Base-by-base conservation (phyloP, 768 basidiomycete species). In the Boletus reticuloceps region DNA sequence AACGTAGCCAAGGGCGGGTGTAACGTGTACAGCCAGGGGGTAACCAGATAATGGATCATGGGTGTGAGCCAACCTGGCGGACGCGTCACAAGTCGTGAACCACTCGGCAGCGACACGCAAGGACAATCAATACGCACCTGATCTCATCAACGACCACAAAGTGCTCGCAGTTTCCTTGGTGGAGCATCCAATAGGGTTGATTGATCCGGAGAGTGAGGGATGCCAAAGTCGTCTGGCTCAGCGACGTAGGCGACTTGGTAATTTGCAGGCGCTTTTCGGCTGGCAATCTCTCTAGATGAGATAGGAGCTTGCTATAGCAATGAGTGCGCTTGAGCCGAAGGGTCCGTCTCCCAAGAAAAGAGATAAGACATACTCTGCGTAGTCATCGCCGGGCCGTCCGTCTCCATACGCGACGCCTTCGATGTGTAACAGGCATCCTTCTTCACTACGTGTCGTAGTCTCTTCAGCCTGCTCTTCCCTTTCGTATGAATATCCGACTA, bases 141-240 rank as follows among this genome's bases (percentile, higher is more conserved):
- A 94, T 85, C 58, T 88, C 80, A 55, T 90, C 84, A 38, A 93
- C 58, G 20, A 87, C 79, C 20, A 91, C 60, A 66, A 85, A 89
- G 64, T 94, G 91, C 61, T 92, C 89, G 64, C 91, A 94, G 61
- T 82, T 86, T 34, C 91, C 91, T 51, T 80, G 79, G 63, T 94
- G 91, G 17, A 92, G 73, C 51, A 93, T 72, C 84, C 88, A 91
- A 60, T 94, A 93, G 1, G 92, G 92, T 62, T 87, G 78, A 60
- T 89, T 81, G 37, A 90, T 68, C 32, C 85, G 79, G 20, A 92
- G 68, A 5, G 75, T 71, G 22, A 93, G 77, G 1, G 82, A 79
- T 1, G 74, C 69, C 39, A 92, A 72, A 10, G 65, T 51, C 9
- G 82, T 82, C 51, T 83, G 75, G 50, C 72, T 64, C 64, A 86